These are phyloP conservation scores for Beauveria rudraprayagi DNA, from an alignment of 2,329 filamentous ascomycete species.

Conservation along the genomic window DNA sequence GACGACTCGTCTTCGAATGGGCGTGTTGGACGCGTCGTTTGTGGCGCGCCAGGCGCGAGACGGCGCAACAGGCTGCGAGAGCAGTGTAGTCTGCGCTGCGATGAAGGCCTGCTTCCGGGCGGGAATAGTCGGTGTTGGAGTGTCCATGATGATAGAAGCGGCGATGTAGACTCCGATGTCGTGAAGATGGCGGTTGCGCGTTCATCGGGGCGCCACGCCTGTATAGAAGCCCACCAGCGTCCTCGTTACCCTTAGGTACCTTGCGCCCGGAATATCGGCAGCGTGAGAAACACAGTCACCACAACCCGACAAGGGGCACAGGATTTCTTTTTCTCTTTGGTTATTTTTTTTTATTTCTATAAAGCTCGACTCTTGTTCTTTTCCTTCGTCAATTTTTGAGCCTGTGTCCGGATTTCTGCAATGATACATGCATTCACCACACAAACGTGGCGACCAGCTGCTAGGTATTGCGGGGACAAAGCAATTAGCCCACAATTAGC, in stretches of 20 bases:
- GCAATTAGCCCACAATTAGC: no score
- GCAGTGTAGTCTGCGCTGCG: conserved; percentile 50
- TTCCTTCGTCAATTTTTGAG: no score
- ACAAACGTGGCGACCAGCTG: no score
- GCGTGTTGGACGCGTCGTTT: conserved; percentile 34
- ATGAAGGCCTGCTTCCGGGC: conserved; percentile 59
- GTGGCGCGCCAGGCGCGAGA: conserved; percentile 44
- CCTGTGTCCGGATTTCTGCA: no score
- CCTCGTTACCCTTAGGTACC: no score
- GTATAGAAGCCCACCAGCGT: not conserved
- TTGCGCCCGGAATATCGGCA: no score
- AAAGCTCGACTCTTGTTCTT: no score
- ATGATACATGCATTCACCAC: no score
- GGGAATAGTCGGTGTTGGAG: conserved; percentile 44
- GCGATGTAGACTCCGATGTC: not conserved
- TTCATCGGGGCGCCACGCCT: not conserved
- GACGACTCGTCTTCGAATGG: conserved; percentile 40
- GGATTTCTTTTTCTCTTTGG: not conserved
- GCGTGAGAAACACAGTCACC: no score
- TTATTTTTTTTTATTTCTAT: not conserved
- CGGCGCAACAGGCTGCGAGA: conserved; percentile 51
- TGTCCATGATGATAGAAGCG: not conserved
- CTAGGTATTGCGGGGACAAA: no score
- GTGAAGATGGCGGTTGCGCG: not conserved
- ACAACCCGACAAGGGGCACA: no score